Evolutionary conservation across 164 flowering plant species (phyloP).

Genomic region (Buxus sempervirens): DNA sequence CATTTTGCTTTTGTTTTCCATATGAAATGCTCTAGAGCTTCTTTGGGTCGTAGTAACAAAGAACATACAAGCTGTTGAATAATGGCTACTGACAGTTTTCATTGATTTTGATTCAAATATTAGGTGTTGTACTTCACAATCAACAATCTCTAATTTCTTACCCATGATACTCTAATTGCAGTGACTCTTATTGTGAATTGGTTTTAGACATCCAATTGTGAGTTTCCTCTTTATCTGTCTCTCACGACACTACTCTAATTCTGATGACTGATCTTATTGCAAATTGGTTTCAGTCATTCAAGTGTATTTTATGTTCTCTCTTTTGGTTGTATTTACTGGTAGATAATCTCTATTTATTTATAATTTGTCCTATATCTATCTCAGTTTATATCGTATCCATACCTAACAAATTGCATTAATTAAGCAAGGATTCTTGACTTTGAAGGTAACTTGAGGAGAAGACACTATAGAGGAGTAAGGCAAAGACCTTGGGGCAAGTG

Average conservation of each 20-base stretch:
- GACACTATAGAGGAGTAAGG: constrained; percentile 80
- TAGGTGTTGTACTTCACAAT: neutral
- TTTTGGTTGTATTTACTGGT: neutral
- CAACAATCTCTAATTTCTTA: neutral
- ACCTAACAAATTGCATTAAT: neutral
- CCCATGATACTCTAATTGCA: neutral
- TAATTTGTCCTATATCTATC: neutral
- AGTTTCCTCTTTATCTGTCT: too few relatives aligned
- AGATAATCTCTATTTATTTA: neutral
- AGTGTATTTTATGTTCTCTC: too few relatives aligned
- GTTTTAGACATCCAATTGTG: too few relatives aligned
- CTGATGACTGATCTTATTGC: too few relatives aligned
- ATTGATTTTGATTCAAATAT: too few relatives aligned
- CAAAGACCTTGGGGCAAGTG: constrained; percentile 88
- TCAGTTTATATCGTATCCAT: neutral
- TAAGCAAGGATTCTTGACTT: neutral
- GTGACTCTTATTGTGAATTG: neutral
- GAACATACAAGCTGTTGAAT: too few relatives aligned
- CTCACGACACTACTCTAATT: too few relatives aligned
- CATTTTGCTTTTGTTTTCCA: too few relatives aligned
- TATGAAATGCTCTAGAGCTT: too few relatives aligned
- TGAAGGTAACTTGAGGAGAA: constrained; percentile 32
- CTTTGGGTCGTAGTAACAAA: too few relatives aligned
- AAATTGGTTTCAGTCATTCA: too few relatives aligned
- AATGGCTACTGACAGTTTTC: too few relatives aligned